These are phyloP conservation scores for Apocynum venetum DNA, from an alignment of 257 asterid species.

Conservation along the genomic window DNA sequence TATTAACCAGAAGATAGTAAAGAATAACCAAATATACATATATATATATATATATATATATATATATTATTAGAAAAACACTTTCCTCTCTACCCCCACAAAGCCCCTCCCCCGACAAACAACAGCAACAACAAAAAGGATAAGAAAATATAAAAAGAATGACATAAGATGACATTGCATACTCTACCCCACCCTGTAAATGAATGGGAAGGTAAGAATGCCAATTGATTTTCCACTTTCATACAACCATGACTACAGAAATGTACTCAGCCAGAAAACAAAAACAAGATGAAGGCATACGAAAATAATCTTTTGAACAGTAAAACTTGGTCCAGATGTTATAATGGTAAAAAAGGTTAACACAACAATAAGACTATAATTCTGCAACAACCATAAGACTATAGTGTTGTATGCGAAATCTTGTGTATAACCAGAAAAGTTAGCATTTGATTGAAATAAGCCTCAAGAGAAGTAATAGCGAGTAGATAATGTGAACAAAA, in stretches of 20 bases:
- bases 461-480: not conserved
- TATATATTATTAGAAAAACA: not conserved
- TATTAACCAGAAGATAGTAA: not conserved
- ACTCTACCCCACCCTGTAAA: not conserved
- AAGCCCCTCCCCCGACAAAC: not conserved
- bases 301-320: not conserved
- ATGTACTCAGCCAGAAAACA: not conserved
- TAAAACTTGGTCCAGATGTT: not conserved
- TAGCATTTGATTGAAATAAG: not conserved
- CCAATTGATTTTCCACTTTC: not conserved
- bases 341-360: not conserved
- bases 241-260: not conserved
- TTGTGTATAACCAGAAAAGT: not conserved
- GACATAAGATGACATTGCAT: not conserved
- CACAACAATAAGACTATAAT: not conserved
- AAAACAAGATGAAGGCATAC: not conserved
- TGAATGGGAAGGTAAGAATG: not conserved
- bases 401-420: not conserved
- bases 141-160: not conserved
- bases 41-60: no score
- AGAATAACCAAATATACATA: not conserved
- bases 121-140: not conserved
- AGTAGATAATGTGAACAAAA: not conserved
- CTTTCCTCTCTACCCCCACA: not conserved
- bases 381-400: no score